phyloP scores from a whole-genome alignment of 2,329 filamentous ascomycete species.

The Colletotrichum brevisporum region DNA sequence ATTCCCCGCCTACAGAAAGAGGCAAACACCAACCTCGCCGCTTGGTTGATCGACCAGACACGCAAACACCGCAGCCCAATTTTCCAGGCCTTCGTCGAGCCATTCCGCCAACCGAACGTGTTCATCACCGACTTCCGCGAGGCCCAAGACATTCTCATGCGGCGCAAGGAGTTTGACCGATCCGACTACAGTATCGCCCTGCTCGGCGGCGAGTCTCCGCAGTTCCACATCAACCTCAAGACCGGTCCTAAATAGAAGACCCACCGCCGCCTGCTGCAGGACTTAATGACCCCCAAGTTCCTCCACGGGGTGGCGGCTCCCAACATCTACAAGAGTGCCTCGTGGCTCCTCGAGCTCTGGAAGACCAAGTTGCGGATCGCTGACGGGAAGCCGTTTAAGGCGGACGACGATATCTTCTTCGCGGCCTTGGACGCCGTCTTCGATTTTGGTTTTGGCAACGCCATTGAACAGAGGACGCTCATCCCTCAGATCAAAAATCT shows the following conservation, averaged over 20 bases:
- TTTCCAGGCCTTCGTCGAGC: constrained; percentile 51
- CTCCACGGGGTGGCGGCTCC: constrained; percentile 51
- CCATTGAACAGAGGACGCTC: background rate
- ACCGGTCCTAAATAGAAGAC: constrained; percentile 50
- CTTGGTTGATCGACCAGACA: constrained; percentile 2
- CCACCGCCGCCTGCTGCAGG: constrained; percentile 51
- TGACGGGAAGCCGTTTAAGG: constrained; percentile 49
- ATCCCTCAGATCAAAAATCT: constrained; percentile 8
- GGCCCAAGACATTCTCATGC: constrained; percentile 50
- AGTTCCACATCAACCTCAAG: constrained; percentile 52
- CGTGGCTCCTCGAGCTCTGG: constrained; percentile 52
- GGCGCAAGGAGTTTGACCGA: constrained; percentile 53
- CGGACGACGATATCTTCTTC: constrained; percentile 49
- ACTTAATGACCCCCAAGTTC: constrained; percentile 55
- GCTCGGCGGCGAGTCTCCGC: constrained; percentile 32
- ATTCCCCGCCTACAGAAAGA: constrained; percentile 10
- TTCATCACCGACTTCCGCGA: constrained; percentile 51
- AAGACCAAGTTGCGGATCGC: constrained; percentile 48
- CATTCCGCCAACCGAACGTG: constrained; percentile 48
- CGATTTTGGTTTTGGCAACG: constrained; percentile 47
- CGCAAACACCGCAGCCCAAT: constrained; percentile 33
- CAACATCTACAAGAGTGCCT: constrained; percentile 49
- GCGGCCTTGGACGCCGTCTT: constrained; percentile 54
- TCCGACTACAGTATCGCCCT: constrained; percentile 40
- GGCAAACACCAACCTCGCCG: background rate